phyloP scores from a whole-genome alignment of 306 rosid species.

The Senna tora region DNA sequence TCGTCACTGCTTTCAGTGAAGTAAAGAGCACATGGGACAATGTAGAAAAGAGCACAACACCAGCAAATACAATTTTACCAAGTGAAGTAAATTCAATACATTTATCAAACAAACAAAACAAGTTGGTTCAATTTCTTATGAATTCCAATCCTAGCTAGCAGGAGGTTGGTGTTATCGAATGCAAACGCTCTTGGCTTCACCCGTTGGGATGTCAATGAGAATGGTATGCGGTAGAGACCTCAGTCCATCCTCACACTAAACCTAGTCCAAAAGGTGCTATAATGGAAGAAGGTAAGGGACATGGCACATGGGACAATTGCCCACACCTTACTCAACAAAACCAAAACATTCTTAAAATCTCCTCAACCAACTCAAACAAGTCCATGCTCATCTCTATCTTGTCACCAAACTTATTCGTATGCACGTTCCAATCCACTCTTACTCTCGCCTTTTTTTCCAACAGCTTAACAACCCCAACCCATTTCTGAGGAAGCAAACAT shows the following conservation, averaged over 20 bases:
- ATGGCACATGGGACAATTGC: too few relatives aligned
- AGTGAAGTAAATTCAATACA: not conserved
- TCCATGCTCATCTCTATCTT: conserved; percentile 65
- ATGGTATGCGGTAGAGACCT: too few relatives aligned
- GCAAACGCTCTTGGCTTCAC: not conserved
- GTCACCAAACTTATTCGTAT: conserved; percentile 71
- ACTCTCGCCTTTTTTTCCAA: conserved; percentile 63
- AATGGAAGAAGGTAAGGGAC: too few relatives aligned
- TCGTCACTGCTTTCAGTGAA: conserved; percentile 24
- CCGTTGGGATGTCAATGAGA: not conserved
- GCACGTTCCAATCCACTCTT: conserved; percentile 52
- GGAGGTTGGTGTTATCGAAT: not conserved
- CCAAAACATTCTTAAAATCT: too few relatives aligned
- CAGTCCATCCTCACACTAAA: too few relatives aligned
- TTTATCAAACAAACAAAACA: not conserved
- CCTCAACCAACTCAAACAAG: conserved; percentile 53
- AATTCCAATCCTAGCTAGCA: not conserved
- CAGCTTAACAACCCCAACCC: conserved; percentile 69
- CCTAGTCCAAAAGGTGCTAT: too few relatives aligned
- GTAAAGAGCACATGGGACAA: too few relatives aligned
- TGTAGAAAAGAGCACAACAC: not conserved
- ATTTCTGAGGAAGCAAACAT: conserved; percentile 60
- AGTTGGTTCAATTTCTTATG: not conserved
- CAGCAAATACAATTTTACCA: conserved; percentile 1
- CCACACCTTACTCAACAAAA: too few relatives aligned